Evolutionary conservation across 106 monocot species (phyloP).

Genomic region (Platanthera zijinensis): DNA sequence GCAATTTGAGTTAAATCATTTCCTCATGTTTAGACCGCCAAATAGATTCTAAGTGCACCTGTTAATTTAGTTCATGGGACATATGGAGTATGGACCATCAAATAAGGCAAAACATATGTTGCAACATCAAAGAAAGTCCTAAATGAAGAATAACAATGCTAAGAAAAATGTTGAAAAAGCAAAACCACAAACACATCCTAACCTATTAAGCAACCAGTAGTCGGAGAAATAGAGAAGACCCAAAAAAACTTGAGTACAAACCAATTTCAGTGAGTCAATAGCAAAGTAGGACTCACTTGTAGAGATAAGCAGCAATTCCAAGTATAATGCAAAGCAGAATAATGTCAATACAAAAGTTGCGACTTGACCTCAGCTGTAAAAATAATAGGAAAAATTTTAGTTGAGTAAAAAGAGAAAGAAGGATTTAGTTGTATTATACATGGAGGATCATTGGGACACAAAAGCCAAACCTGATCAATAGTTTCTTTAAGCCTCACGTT

Average conservation of each 20-base stretch:
- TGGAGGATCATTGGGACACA: background rate
- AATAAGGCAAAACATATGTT: too few relatives aligned
- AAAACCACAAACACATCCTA: too few relatives aligned
- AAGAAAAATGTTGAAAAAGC: too few relatives aligned
- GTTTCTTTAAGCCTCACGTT: constrained; percentile 95
- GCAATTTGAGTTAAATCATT: too few relatives aligned
- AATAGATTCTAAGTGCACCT: too few relatives aligned
- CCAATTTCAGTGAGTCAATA: background rate
- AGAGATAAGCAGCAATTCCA: constrained; percentile 88
- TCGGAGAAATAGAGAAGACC: background rate
- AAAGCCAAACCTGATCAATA: constrained; percentile 54
- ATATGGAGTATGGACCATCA: too few relatives aligned
- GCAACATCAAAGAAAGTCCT: too few relatives aligned
- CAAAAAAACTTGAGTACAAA: background rate
- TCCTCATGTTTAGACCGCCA: too few relatives aligned
- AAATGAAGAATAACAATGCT: too few relatives aligned
- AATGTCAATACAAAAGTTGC: constrained; percentile 90
- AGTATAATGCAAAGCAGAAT: constrained; percentile 83
- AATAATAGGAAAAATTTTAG: constrained; percentile 4
- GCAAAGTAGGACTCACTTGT: constrained; percentile 50
- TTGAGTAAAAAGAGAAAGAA: background rate
- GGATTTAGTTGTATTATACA: background rate
- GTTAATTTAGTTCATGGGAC: too few relatives aligned
- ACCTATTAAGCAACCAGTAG: background rate
- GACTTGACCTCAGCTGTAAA: constrained; percentile 82